Evolutionary conservation across 23 red algal species (phyloP), one percentile per base, ranked within the genome.

Genomic region (Chondrus crispus): DNA sequence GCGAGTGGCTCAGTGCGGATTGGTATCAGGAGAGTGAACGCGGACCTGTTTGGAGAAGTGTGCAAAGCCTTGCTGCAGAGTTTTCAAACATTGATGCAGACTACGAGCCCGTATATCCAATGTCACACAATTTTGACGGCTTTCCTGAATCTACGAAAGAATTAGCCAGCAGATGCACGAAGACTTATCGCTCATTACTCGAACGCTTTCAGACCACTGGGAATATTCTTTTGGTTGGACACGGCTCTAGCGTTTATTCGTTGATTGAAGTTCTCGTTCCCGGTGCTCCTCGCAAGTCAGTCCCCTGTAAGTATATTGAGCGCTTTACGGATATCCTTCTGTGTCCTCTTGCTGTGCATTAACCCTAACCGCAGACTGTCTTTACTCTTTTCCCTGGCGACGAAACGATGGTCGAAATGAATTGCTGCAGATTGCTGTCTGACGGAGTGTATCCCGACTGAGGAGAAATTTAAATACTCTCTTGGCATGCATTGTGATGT

Each of bases 191-290:
- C 60, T 0, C 60, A 6, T 22, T 66, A 6, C 35, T 66, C 26
- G 60, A 66, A 6, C 26, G 26, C 26, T 22, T 66, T 7, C 9
- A 89, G 16, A n/a, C 19, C n/a, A 26, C 11, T 3, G 85, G 85
- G 14, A 77, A 89, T 70, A 60, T 89, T n/a, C 69, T 89, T 8
- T 11, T 89, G 85, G 85, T 89, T 8, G 85, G 85, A 39, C 85
- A 89, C 41, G 85, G 85, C 5, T 77, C 85, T 20, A 89, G 85
- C 38, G 8, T 89, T 7, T 26, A 77, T 14, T 42, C 38, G 26
- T 48, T 77, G 13, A 46, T 77, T 37, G 38, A 46, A 42, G 28
- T 48, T 20, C 22, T 77, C 11, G 37, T 14, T 77, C 71, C 71
- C 37, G 22, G 38, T 38, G 38, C 44, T 44, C 71, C 44, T 47